Evolutionary conservation across 176 grass and related monocot species (phyloP).

Genomic region (Zoysia japonica): DNA sequence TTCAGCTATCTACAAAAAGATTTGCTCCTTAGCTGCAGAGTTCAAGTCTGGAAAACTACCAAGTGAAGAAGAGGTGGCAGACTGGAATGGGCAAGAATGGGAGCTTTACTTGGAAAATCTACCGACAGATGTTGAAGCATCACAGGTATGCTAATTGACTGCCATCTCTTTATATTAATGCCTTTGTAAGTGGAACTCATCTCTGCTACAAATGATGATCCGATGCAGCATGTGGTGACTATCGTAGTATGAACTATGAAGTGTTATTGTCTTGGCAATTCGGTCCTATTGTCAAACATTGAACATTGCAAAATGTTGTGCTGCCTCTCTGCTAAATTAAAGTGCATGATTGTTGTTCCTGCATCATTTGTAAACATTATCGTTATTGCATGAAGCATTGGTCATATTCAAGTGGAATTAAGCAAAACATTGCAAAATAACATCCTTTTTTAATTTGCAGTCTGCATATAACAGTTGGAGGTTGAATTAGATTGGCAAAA

Average conservation of each 20-base stretch:
- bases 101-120: constrained; percentile 96
- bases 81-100: constrained; percentile 92
- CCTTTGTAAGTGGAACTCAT: background rate
- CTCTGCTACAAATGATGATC: constrained; percentile 7
- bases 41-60: constrained; percentile 86
- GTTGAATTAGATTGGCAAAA: constrained; percentile 11
- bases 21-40: constrained; percentile 65
- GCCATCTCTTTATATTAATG: background rate
- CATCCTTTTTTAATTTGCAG: background rate
- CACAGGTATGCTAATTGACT: constrained; percentile 56
- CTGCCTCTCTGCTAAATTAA: background rate
- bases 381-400: background rate
- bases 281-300: background rate
- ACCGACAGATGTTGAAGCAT: constrained; percentile 79
- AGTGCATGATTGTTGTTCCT: background rate
- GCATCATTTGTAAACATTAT: background rate
- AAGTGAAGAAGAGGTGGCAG: constrained; percentile 78
- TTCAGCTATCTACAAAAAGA: constrained; percentile 78
- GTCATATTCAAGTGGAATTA: background rate
- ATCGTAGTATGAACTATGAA: background rate
- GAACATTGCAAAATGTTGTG: constrained; percentile 11
- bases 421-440: background rate
- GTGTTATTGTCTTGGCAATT: background rate
- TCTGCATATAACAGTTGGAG: background rate
- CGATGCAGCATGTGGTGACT: background rate